Conservation (phyloP, 805 yeast species). For the Hanseniaspora mollemarum region DNA sequence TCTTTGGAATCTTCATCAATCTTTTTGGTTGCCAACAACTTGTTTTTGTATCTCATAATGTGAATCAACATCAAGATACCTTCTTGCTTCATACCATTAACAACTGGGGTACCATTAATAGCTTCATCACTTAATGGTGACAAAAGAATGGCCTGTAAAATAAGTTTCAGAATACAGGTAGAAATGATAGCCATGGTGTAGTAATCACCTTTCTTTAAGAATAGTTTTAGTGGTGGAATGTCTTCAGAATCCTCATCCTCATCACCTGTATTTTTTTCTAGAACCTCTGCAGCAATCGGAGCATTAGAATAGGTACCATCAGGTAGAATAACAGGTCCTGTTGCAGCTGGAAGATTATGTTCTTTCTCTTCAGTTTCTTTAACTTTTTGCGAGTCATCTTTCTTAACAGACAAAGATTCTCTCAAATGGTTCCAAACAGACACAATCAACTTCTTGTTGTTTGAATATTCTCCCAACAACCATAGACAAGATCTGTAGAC, state of each 20-base stretch:
- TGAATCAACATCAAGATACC: conserved; percentile 89
- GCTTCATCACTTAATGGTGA: conserved; percentile 26
- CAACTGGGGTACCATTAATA: conserved; percentile 35
- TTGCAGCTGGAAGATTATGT: conserved; percentile 17
- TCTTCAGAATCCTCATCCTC: conserved; percentile 24
- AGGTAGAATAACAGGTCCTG: conserved; percentile 80
- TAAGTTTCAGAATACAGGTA: conserved; percentile 77
- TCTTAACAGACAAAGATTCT: conserved; percentile 62
- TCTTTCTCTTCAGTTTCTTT: conserved; percentile 17
- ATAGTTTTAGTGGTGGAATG: conserved; percentile 64
- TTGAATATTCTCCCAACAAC: conserved; percentile 88
- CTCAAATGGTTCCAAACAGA: conserved; percentile 81
- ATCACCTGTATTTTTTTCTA: conserved; percentile 57
- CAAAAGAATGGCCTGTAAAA: conserved; percentile 57
- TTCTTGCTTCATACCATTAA: conserved; percentile 86
- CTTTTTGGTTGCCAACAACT: conserved; percentile 46
- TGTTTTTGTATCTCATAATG: conserved; percentile 73
- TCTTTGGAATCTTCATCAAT: conserved; percentile 97
- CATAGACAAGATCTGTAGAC: conserved; percentile 89
- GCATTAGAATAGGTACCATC: conserved; percentile 99
- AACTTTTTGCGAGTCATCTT: conserved; percentile 29
- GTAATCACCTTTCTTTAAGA: conserved; percentile 77
- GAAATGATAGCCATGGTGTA: conserved; percentile 82
- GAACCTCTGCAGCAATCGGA: conserved; percentile 61
- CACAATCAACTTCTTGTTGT: conserved; percentile 59